These are phyloP conservation scores for Geotrichum restrictum DNA, from an alignment of 1,139 yeast genomes.

Conservation along the genomic window DNA sequence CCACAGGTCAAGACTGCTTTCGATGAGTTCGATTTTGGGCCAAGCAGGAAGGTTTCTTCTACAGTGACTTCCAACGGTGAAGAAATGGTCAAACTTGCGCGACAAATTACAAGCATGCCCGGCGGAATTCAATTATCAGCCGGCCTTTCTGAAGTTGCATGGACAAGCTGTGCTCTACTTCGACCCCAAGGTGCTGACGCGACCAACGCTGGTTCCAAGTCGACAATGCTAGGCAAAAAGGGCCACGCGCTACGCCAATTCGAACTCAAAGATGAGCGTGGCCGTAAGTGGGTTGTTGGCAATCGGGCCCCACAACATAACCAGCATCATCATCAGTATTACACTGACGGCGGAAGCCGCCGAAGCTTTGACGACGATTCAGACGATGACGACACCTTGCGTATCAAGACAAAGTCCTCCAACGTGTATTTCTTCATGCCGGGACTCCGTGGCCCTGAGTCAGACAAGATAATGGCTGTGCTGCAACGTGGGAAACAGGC, in stretches of 20 bases:
- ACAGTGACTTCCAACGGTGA: neutral
- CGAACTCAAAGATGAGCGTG: constrained; percentile 8
- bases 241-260: neutral
- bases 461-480: constrained; percentile 2
- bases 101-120: neutral
- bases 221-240: neutral
- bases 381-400: neutral
- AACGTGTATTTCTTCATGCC: constrained; percentile 6
- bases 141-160: neutral
- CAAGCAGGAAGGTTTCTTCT: neutral
- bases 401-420: neutral
- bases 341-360: neutral
- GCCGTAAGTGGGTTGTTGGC: constrained; percentile 11
- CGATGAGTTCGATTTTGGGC: constrained; percentile 8
- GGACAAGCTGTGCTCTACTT: constrained; percentile 6
- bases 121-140: neutral
- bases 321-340: too few species aligned
- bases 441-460: neutral
- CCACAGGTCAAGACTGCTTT: neutral
- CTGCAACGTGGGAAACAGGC: constrained; percentile 1
- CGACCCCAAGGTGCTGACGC: neutral
- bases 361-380: neutral
- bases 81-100: constrained; percentile 6
- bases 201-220: neutral
- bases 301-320: neutral